Percentiles rank a stretch among this genome's conserved stretches.
Conservation (phyloP, 805 yeast species). For the Jamesozyma jinghongensis region DNA sequence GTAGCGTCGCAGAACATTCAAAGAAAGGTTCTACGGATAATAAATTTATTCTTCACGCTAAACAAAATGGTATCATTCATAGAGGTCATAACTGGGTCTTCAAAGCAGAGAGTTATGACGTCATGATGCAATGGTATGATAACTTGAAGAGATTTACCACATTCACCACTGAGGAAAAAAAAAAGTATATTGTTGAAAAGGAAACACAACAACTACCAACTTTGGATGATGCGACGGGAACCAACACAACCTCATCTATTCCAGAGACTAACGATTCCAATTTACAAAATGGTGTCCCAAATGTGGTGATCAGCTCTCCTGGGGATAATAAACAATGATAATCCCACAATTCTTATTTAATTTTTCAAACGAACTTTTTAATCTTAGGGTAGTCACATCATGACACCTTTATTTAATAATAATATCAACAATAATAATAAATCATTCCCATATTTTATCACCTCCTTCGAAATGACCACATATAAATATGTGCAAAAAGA, state of each 20-base stretch:
- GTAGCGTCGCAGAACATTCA: slow-evolving; percentile 76
- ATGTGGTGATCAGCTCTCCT: neutral
- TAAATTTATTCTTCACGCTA: slow-evolving; percentile 74
- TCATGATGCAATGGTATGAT: slow-evolving; percentile 78
- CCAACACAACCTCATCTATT: slow-evolving; percentile 16
- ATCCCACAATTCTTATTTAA: too few relatives aligned
- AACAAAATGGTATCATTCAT: slow-evolving; percentile 63
- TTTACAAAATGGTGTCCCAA: slow-evolving; percentile 10
- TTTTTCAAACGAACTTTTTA: too few relatives aligned
- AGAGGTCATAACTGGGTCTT: slow-evolving; percentile 93
- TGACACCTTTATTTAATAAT: too few relatives aligned
- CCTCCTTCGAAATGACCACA: neutral
- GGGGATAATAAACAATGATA: too few relatives aligned
- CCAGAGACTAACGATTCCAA: slow-evolving; percentile 21
- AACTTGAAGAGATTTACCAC: slow-evolving; percentile 63
- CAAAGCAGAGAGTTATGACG: slow-evolving; percentile 71
- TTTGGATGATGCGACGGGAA: slow-evolving; percentile 10
- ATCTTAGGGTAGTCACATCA: too few relatives aligned
- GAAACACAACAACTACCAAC: slow-evolving; percentile 7
- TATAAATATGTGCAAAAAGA: neutral
- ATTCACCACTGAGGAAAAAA: slow-evolving; percentile 50
- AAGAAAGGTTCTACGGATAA: slow-evolving; percentile 48
- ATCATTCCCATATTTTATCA: too few relatives aligned
- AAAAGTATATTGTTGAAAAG: slow-evolving; percentile 32
- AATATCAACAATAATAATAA: too few relatives aligned